Conservation (phyloP, 1,284 basidiomycete species). For the Rhizopogon hawkerae region DNA sequence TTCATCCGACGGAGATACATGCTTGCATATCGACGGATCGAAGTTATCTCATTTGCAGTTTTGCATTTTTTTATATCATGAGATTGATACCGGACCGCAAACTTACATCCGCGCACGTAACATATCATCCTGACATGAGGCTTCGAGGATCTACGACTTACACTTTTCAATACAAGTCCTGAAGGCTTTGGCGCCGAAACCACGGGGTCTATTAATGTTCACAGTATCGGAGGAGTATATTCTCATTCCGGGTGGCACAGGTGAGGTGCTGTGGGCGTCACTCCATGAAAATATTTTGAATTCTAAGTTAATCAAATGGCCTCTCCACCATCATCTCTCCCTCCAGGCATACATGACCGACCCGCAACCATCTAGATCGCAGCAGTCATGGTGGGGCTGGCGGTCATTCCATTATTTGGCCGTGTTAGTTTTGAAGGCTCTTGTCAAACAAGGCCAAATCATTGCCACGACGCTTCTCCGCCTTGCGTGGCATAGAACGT, state of each 20-base stretch:
- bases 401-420: constrained; percentile 17
- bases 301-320: neutral
- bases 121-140: neutral
- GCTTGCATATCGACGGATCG: neutral
- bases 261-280: neutral
- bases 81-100: neutral
- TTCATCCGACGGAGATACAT: too few species aligned
- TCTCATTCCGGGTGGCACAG: neutral
- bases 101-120: neutral
- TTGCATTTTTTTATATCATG: neutral
- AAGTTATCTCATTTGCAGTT: neutral
- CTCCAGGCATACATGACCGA: constrained; percentile 5
- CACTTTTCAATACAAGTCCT: neutral
- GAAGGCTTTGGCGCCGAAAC: neutral
- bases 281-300: neutral
- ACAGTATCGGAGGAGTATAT: neutral
- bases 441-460: constrained; percentile 29
- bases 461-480: constrained; percentile 16
- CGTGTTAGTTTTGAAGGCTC: constrained; percentile 26
- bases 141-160: too few species aligned
- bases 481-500: constrained; percentile 15
- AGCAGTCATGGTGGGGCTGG: constrained; percentile 10
- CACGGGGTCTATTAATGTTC: neutral
- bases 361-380: constrained; percentile 1
- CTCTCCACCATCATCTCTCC: too few species aligned